Conservation (phyloP, 2,329 filamentous ascomycete species). For the Monilinia aucupariae region DNA sequence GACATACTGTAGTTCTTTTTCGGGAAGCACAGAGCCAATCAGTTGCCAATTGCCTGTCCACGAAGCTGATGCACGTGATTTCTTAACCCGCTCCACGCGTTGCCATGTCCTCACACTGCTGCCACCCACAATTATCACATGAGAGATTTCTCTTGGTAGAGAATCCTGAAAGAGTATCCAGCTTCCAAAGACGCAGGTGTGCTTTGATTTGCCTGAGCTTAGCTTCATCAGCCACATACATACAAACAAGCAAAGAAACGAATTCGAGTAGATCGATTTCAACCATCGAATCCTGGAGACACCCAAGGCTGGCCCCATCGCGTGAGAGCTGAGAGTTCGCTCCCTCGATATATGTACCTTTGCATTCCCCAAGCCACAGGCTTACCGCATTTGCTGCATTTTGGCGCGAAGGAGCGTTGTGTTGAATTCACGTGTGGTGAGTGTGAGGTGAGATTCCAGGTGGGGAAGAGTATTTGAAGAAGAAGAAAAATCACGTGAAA, state of each 20-base stretch:
- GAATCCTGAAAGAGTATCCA: neutral
- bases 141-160: accelerated
- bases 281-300: neutral
- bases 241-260: no score
- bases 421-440: neutral
- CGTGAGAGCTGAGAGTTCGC: no score
- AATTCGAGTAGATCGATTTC: neutral
- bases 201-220: neutral
- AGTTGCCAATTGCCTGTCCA: neutral
- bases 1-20: neutral
- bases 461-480: neutral
- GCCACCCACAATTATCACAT: neutral
- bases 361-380: neutral
- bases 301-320: accelerated
- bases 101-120: neutral
- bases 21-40: neutral
- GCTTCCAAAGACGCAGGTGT: neutral
- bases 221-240: no score
- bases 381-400: neutral
- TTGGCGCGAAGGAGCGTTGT: neutral
- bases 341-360: no score
- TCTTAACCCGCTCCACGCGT: neutral
- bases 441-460: neutral
- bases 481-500: neutral
- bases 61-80: neutral